Evolutionary conservation across 2,329 filamentous ascomycete genomes (phyloP).

Genomic region (Phialophora expanda): DNA sequence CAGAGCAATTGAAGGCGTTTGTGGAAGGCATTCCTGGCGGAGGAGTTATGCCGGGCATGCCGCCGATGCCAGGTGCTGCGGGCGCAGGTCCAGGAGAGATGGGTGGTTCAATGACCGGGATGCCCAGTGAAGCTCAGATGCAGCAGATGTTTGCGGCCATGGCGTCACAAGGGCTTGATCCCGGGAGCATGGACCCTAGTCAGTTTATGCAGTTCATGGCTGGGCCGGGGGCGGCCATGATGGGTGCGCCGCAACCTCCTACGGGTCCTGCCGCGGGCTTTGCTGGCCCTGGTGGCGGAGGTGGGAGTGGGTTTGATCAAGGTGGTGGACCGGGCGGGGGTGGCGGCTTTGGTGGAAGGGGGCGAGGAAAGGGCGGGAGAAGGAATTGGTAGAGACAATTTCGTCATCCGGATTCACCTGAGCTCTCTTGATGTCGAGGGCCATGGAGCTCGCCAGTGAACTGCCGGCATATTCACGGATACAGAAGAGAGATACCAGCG

Average conservation of each 20-base stretch:
- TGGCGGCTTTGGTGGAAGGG: constrained; percentile 43
- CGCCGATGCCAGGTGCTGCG: constrained; percentile 53
- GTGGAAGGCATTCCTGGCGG: constrained; percentile 50
- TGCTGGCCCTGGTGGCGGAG: constrained; percentile 40
- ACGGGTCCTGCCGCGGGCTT: constrained; percentile 42
- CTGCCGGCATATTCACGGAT: background rate
- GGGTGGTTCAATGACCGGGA: constrained; percentile 51
- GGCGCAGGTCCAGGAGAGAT: constrained; percentile 39
- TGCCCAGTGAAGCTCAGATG: constrained; percentile 49
- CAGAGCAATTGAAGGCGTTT: constrained; percentile 66
- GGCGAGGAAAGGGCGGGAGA: constrained; percentile 43
- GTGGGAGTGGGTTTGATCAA: constrained; percentile 31
- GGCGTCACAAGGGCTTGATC: constrained; percentile 60
- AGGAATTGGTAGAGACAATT: constrained; percentile 39
- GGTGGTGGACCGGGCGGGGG: constrained; percentile 31
- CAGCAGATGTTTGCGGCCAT: constrained; percentile 63
- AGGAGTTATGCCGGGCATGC: constrained; percentile 51
- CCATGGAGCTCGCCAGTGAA: background rate
- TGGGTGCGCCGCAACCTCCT: constrained; percentile 45
- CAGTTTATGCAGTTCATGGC: constrained; percentile 62
- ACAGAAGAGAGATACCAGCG: background rate
- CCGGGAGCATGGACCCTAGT: constrained; percentile 59
- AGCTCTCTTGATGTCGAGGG: constrained; percentile 21
- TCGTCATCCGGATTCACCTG: constrained; percentile 33
- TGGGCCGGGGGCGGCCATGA: constrained; percentile 44